Percentiles rank a stretch among this genome's conserved stretches.
Evolutionary conservation across 805 yeast genomes (phyloP).

Genomic region (Metschnikowia henanensis): DNA sequence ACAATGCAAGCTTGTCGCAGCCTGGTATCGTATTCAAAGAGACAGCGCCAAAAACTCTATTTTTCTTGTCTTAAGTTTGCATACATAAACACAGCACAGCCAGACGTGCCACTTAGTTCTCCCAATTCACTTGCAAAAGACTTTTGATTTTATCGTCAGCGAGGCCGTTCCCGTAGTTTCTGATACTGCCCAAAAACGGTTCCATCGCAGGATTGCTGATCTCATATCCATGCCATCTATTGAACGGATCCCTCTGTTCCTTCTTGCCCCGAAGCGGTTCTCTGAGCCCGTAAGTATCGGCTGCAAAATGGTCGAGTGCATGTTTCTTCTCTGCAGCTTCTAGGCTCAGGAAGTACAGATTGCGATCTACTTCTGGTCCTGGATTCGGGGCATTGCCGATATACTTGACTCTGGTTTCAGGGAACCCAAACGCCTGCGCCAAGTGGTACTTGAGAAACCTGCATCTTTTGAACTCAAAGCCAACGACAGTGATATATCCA

Average conservation of each 20-base stretch:
- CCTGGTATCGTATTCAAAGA: too few species aligned
- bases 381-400: conserved; percentile 61
- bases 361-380: conserved; percentile 20
- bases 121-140: too few species aligned
- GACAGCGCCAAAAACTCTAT: too few species aligned
- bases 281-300: conserved; percentile 59
- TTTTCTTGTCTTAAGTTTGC: too few species aligned
- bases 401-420: conserved; percentile 41
- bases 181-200: conserved; percentile 9
- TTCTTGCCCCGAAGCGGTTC: conserved; percentile 49
- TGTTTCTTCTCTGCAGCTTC: conserved; percentile 46
- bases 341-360: conserved; percentile 48
- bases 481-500: conserved; percentile 52
- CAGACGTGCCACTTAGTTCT: too few species aligned
- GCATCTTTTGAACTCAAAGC: conserved; percentile 70
- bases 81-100: too few species aligned
- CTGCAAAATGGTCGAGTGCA: conserved; percentile 54
- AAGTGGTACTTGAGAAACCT: conserved; percentile 61
- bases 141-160: conserved; percentile 2
- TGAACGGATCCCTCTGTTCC: conserved; percentile 55
- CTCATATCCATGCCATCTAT: conserved; percentile 39
- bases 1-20: too few species aligned
- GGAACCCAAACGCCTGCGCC: conserved; percentile 45
- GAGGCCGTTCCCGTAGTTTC: not conserved
- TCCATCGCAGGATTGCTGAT: conserved; percentile 23